Evolutionary conservation across 1,139 yeast species (phyloP), one percentile per base, ranked within the genome.

Genomic region (Citeromyces siamensis): DNA sequence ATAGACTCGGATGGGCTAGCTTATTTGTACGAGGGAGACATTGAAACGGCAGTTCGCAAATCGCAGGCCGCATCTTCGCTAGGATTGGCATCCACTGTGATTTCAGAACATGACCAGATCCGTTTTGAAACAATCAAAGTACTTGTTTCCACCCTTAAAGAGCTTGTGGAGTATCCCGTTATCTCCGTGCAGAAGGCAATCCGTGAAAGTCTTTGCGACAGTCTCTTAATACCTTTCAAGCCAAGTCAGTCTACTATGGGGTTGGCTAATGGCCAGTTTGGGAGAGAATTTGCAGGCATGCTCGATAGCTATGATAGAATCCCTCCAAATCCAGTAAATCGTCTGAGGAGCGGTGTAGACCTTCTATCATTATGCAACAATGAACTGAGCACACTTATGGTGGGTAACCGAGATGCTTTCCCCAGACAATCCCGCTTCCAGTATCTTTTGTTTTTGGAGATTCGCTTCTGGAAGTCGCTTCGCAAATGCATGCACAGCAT

Each of bases 51-150:
- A 16, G 18, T 14, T 23, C 16, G 8, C 18, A 31, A 14, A 32
- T 21, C 8, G 48, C 47, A 8, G 55, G 58, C 1, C 55, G 47
- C 37, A 50, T 53, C 34, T 53, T 49, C 53, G 1, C 64, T 62
- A 37, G 80, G 80, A 0, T 57, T 78, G 38, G 68, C 74, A n/a
- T 72, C 79, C 0, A 61, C 78, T 1, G 62, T 79, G 14, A 14
- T 35, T 6, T 42, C 48, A 6, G 32, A 42, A 1, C 38, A 47
- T 33, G 51, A 45, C 26, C 37, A 37, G 8, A 32, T 28, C 3
- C 38, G 45, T n/a, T 44, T 41, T 21, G 36, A 32, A 9, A 27
- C 43, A 2, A 40, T 43, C 33, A 47, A 55, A 21, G 46, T 55
- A 23, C 55, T 74, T 31, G 49, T 75, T 17, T 48, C 53, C n/a